These are phyloP conservation scores for Termitomyces sp. DNA, from an alignment of 768 basidiomycete genomes.

Conservation along the genomic window DNA sequence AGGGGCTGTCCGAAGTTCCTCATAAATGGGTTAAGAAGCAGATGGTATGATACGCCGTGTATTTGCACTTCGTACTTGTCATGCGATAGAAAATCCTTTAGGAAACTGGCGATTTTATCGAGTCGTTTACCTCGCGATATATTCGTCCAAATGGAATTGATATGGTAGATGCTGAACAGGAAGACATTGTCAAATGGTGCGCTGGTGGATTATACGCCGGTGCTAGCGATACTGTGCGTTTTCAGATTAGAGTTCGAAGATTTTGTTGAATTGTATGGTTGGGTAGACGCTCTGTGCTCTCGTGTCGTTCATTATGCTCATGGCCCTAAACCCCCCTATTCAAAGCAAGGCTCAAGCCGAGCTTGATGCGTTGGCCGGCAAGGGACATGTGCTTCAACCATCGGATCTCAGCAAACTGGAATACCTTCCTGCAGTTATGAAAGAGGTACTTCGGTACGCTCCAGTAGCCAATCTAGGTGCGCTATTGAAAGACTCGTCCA, in stretches of 20 bases:
- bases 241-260: background rate
- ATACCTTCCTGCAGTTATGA: constrained; percentile 31
- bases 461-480: constrained; percentile 36
- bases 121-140: constrained; percentile 41
- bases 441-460: constrained; percentile 35
- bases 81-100: constrained; percentile 9
- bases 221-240: constrained; percentile 35
- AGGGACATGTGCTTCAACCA: constrained; percentile 27
- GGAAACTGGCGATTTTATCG: constrained; percentile 24
- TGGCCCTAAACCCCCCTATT: constrained; percentile 39
- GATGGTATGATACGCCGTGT: constrained; percentile 27
- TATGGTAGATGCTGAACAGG: constrained; percentile 25
- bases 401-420: constrained; percentile 20
- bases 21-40: constrained; percentile 41
- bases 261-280: background rate
- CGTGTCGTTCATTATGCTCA: constrained; percentile 41
- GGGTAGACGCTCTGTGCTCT: constrained; percentile 42
- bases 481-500: background rate
- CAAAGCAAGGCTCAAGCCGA: constrained; percentile 35
- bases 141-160: constrained; percentile 21
- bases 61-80: background rate
- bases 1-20: constrained; percentile 30
- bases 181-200: constrained; percentile 44
- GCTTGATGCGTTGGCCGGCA: constrained; percentile 29
- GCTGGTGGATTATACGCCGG: constrained; percentile 47